Evolutionary conservation across 1,284 basidiomycete species (phyloP).

Genomic region (Apiotrichum brassicae): DNA sequence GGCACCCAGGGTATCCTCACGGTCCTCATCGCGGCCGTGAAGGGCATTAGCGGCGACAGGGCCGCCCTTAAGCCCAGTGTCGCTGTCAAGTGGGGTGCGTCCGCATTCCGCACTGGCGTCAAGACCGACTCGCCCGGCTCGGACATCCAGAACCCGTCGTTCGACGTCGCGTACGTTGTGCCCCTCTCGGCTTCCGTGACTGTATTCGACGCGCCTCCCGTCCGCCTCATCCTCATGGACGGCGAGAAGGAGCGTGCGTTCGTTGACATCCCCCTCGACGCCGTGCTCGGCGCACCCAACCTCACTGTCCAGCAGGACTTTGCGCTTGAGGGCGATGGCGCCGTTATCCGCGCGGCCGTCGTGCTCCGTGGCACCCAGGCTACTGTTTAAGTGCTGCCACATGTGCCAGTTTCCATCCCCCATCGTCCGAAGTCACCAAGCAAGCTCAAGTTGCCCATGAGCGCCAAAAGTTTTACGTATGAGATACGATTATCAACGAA

Average conservation of each 20-base stretch:
- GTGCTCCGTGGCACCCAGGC: constrained; percentile 6
- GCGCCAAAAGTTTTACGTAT: too few relatives aligned
- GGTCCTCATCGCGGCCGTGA: constrained; percentile 9
- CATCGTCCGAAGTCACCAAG: too few relatives aligned
- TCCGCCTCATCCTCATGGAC: constrained; percentile 9
- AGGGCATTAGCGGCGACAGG: constrained; percentile 6
- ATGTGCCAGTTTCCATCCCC: too few relatives aligned
- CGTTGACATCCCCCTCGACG: constrained; percentile 6
- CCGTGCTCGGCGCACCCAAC: constrained; percentile 6
- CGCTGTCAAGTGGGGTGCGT: constrained; percentile 11
- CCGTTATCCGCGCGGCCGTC: constrained; percentile 7
- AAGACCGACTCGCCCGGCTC: constrained; percentile 11
- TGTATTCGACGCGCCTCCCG: constrained; percentile 3
- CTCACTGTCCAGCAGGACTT: constrained; percentile 4
- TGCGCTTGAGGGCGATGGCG: constrained; percentile 1
- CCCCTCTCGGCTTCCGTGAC: constrained; percentile 6
- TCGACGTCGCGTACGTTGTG: constrained; percentile 5
- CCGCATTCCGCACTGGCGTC: constrained; percentile 9
- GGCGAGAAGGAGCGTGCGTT: constrained; percentile 8
- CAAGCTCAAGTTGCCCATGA: too few relatives aligned
- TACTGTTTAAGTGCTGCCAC: not conserved
- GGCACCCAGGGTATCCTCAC: constrained; percentile 10
- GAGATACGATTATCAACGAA: too few relatives aligned
- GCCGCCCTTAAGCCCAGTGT: constrained; percentile 12
- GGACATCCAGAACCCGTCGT: constrained; percentile 14